Percentiles rank a stretch among this genome's conserved stretches.
Conservation (phyloP, 495 filamentous ascomycete genomes). For the Trichodelitschia bisporula region DNA sequence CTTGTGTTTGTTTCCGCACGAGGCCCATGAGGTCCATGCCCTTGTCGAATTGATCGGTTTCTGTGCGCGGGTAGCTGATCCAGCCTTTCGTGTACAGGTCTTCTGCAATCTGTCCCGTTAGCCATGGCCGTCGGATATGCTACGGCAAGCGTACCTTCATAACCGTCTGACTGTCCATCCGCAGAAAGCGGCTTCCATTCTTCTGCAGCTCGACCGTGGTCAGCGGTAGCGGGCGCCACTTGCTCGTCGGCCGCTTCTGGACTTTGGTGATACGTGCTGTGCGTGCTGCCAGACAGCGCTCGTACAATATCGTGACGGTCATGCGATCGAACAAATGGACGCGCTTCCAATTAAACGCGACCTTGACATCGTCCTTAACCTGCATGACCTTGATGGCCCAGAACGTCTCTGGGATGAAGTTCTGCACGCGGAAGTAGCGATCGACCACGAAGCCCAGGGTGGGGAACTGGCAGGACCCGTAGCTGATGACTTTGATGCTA, state of each 20-base stretch:
- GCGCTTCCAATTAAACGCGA: constrained; percentile 66
- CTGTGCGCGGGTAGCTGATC: constrained; percentile 91
- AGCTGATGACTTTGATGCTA: constrained; percentile 47
- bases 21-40: constrained; percentile 65
- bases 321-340: constrained; percentile 71
- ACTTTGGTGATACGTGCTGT: constrained; percentile 60
- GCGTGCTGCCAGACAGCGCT: constrained; percentile 57
- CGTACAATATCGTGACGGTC: constrained; percentile 56
- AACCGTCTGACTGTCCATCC: constrained; percentile 62
- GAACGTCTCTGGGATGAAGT: constrained; percentile 80
- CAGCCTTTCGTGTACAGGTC: constrained; percentile 80
- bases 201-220: constrained; percentile 99
- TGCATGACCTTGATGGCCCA: constrained; percentile 80
- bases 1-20: constrained; percentile 60
- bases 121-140: not conserved
- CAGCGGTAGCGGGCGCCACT: constrained; percentile 79
- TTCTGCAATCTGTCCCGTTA: constrained; percentile 36
- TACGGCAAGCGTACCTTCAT: constrained; percentile 33
- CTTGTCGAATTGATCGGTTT: constrained; percentile 88
- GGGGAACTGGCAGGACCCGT: constrained; percentile 93
- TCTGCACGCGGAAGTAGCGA: constrained; percentile 72
- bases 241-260: constrained; percentile 72
- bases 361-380: constrained; percentile 47
- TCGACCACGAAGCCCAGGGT: constrained; percentile 94
- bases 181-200: constrained; percentile 65